Evolutionary conservation across 108 stramenopile species (phyloP).

Genomic region (Schizochytrium sp.): DNA sequence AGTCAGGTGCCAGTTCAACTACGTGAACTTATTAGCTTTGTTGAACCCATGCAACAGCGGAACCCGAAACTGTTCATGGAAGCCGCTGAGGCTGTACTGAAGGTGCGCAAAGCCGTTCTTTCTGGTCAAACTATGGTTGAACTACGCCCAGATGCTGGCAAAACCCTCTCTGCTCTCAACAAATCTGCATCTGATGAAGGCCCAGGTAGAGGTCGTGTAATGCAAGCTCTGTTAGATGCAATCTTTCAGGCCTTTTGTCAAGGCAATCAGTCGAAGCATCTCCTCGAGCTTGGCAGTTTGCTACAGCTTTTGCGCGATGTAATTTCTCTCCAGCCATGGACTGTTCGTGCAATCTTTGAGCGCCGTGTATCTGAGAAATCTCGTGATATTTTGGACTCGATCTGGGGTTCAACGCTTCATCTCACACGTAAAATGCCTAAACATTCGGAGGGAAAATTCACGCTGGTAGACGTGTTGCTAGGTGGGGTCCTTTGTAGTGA

Average conservation of each 20-base stretch:
- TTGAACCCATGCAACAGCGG: conserved; percentile 32
- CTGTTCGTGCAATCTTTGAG: background rate
- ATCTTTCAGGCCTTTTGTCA: background rate
- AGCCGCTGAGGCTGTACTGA: conserved; percentile 39
- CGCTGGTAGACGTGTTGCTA: background rate
- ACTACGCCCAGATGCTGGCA: conserved; percentile 30
- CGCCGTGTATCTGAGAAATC: background rate
- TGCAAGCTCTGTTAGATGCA: background rate
- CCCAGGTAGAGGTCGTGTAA: background rate
- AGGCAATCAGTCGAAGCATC: background rate
- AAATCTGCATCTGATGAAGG: conserved; percentile 14
- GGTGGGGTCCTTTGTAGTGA: background rate
- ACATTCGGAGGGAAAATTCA: background rate
- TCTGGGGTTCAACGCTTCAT: conserved; percentile 23
- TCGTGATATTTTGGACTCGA: background rate
- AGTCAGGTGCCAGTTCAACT: background rate
- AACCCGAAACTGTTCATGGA: conserved; percentile 45
- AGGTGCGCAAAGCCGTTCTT: background rate
- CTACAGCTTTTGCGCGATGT: background rate
- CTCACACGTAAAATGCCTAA: background rate
- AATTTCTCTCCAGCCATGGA: conserved; percentile 36
- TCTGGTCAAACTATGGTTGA: conserved; percentile 35
- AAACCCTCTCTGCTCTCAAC: background rate
- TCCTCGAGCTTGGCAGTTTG: conserved; percentile 25
- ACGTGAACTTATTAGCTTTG: background rate